Evolutionary conservation across 75 land plant species (phyloP).

Genomic region (Chamaecyparis obtusa): DNA sequence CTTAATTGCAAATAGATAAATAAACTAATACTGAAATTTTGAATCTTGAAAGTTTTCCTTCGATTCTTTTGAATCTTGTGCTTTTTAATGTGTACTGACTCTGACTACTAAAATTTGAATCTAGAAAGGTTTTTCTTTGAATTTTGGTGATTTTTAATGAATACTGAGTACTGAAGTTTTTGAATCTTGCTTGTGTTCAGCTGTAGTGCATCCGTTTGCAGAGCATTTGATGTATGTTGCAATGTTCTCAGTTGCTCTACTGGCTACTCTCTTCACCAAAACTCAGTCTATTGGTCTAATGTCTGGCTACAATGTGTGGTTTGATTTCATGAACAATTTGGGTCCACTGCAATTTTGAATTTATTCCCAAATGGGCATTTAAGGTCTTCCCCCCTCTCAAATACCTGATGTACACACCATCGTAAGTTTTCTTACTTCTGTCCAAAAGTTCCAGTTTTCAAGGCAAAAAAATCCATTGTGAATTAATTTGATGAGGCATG

Average conservation of each 20-base stretch:
- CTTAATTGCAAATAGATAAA: too few species aligned
- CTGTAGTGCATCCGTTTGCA: too few species aligned
- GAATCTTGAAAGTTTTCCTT: too few species aligned
- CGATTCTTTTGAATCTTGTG: too few species aligned
- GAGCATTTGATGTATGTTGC: conserved; percentile 26
- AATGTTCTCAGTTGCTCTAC: conserved; percentile 49
- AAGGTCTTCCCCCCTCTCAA: conserved; percentile 74
- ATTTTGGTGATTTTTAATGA: too few species aligned
- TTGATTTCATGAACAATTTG: conserved; percentile 93
- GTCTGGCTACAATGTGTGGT: conserved; percentile 52
- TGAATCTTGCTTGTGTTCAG: too few species aligned
- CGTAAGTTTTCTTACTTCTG: conserved; percentile 37
- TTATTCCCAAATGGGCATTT: conserved; percentile 72
- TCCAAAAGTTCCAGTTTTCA: not conserved
- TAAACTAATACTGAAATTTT: too few species aligned
- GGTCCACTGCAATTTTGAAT: conserved; percentile 98
- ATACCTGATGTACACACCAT: conserved; percentile 86
- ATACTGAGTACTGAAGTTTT: too few species aligned
- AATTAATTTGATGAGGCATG: not conserved
- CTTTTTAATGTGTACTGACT: too few species aligned
- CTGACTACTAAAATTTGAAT: too few species aligned
- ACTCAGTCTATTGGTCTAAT: conserved; percentile 39
- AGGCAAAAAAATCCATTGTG: not conserved
- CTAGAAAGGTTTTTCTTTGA: not conserved
- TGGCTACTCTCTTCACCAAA: conserved; percentile 29